Evolutionary conservation across 140 eudicot species (phyloP), one percentile per base, ranked within the genome.

Genomic region (Erigeron philadelphicus): DNA sequence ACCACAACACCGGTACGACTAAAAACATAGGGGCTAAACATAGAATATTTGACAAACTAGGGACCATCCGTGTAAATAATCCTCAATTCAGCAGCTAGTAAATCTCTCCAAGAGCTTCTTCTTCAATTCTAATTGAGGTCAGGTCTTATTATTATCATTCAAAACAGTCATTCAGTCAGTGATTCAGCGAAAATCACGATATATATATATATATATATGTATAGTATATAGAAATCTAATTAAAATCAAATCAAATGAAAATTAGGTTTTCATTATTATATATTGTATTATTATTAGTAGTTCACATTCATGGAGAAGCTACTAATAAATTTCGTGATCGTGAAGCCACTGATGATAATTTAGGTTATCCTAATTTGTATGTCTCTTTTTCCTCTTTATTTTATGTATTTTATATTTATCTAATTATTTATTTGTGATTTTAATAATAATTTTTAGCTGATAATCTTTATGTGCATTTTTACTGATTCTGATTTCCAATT

Each of bases 241-340:
- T 31, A 31, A 31, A 31, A 31, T 31, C 38, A 31, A 31, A 31
- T 31, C 38, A 31, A 31, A 53, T 53, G 59, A 53, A 53, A 53
- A 53, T 53, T 53, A 53, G 59, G 59, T 21, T 53, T 53, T 53
- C 18, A 16, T 53, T 53, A n/a, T 21, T 53, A n/a, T 21, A n/a
- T n/a, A 10, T 53, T 53, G 59, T 8, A 6, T 53, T 21, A 7
- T 53, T 21, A 16, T 53, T 2, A n/a, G 9, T 53, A 53, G 1
- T 15, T 53, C 25, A 6, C 23, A 77, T 82, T 54, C 66, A 81
- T 56, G 95, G 73, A 23, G 73, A 68, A n/a, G 42, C 17, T 7
- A 84, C 64, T 25, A 91, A 88, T 87, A 93, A 93, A 81, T 93
- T 93, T 73, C 92, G 96, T 5, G 90, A 84, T 60, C 90, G 98